Base-by-base conservation (phyloP, 768 basidiomycete genomes). In the Jaapia argillacea region DNA sequence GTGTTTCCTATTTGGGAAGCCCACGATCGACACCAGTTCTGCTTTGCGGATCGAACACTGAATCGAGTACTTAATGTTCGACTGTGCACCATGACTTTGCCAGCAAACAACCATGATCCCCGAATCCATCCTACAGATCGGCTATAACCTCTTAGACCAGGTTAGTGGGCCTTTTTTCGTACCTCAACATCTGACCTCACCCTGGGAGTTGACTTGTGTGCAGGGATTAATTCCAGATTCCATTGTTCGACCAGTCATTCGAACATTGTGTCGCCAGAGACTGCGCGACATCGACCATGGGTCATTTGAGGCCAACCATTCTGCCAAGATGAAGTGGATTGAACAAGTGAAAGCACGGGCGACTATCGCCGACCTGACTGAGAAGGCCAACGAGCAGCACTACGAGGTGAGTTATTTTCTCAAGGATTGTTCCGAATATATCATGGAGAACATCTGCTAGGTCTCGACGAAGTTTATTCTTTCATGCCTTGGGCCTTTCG, bases 381-480 rank as follows among this genome's bases (percentile, higher is more conserved):
- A 75, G 28, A 79, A 79, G 53, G 82, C 81, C 16, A 85, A 85
- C 49, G 77, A 84, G 53, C 82, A 84, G 56, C 81, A 85, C 52
- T 85, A 85, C 57, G 81, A 85, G 65, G 81, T 79, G 45, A 50
- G 58, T 57, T 10, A 23, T 27, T 4, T n/a, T n/a, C 26, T 13
- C 18, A 25, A 21, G 44, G 22, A 39, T 41, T 33, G 1, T 25
- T 12, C 4, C 24, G 31, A 10, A 33, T 33, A 16, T 10, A 16
- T 16, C 10, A 10, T 33, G 10, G 31, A 33, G 31, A 33, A 16
- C 31, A 33, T 33, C 21, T 7, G 26, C 28, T n/a, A 78, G 77
- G 72, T 80, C 5, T 62, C 75, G 0, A 79, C 74, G 1, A 58
- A 67, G 24, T 84, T 85, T 57, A 81, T 82, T 43, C 56, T 79